These are phyloP conservation scores for Panaeolus cyanescens DNA, from an alignment of 768 basidiomycete genomes.

Conservation along the genomic window DNA sequence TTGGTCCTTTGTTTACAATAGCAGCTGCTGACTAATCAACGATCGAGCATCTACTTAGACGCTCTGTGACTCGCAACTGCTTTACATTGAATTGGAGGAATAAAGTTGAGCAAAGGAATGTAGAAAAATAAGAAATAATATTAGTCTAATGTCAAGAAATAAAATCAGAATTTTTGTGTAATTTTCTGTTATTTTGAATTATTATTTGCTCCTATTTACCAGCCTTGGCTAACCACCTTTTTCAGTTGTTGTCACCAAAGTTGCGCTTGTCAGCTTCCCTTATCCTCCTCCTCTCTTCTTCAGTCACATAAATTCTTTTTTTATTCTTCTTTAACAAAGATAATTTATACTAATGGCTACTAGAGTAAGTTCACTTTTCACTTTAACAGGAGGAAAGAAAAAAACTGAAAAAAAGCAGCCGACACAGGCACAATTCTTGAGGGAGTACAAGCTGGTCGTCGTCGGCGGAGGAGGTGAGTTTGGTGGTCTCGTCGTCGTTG, in stretches of 20 bases:
- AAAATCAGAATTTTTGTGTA: too few species aligned
- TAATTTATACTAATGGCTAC: constrained; percentile 34
- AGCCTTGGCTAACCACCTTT: constrained; percentile 6
- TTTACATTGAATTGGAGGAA: too few species aligned
- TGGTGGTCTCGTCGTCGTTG: constrained; percentile 3
- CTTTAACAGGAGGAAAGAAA: not conserved
- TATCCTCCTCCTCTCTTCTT: constrained; percentile 12
- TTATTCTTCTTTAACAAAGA: constrained; percentile 1
- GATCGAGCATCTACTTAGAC: too few species aligned
- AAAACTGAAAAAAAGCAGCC: constrained; percentile 10
- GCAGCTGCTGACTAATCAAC: not conserved
- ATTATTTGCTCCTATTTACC: constrained; percentile 2
- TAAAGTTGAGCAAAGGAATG: too few species aligned
- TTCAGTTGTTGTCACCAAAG: constrained; percentile 3
- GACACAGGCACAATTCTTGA: constrained; percentile 79
- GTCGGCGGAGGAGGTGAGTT: constrained; percentile 90
- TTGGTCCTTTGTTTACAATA: constrained; percentile 1
- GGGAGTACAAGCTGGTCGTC: constrained; percentile 98
- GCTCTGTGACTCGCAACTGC: too few species aligned
- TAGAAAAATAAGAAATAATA: too few species aligned
- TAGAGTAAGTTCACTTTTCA: constrained; percentile 28
- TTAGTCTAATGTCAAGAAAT: too few species aligned
- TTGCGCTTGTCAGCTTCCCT: constrained; percentile 10
- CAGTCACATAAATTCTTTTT: constrained; percentile 3
- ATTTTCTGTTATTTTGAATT: not conserved